Evolutionary conservation across 2,329 filamentous ascomycete species (phyloP).

Genomic region (Atkinsonella hypoxylon): DNA sequence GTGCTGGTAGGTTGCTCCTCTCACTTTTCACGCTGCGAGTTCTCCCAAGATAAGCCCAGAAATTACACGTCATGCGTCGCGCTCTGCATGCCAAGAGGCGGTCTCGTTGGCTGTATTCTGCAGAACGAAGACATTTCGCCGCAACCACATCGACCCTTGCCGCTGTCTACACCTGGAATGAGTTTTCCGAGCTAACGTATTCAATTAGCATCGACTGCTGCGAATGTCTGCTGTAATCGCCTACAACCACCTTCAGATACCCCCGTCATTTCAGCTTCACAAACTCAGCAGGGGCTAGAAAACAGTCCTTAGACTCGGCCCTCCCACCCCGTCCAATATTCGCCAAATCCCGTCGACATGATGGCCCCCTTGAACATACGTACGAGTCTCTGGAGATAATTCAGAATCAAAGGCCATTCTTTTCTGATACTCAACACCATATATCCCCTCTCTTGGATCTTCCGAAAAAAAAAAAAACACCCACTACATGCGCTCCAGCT

Average conservation of each 20-base stretch:
- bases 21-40: not conserved
- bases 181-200: not conserved
- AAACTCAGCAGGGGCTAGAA: not conserved
- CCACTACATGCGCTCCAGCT: not conserved
- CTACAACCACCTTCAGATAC: not conserved
- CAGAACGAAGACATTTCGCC: not conserved
- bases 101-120: too few relatives aligned
- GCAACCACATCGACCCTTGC: not conserved
- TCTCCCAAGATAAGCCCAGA: not conserved
- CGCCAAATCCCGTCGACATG: not conserved
- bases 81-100: not conserved
- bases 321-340: not conserved
- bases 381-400: not conserved
- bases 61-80: not conserved
- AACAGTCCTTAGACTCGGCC: not conserved
- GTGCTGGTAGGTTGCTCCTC: slow-evolving; percentile 27
- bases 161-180: not conserved
- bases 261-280: not conserved
- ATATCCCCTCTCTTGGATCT: not conserved
- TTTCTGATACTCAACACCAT: not conserved
- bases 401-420: not conserved
- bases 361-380: not conserved
- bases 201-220: slow-evolving; percentile 26
- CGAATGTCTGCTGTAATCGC: slow-evolving; percentile 25
- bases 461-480: not conserved